Conservation (phyloP, 306 rosid genomes). For the Gleditsia sinensis region DNA sequence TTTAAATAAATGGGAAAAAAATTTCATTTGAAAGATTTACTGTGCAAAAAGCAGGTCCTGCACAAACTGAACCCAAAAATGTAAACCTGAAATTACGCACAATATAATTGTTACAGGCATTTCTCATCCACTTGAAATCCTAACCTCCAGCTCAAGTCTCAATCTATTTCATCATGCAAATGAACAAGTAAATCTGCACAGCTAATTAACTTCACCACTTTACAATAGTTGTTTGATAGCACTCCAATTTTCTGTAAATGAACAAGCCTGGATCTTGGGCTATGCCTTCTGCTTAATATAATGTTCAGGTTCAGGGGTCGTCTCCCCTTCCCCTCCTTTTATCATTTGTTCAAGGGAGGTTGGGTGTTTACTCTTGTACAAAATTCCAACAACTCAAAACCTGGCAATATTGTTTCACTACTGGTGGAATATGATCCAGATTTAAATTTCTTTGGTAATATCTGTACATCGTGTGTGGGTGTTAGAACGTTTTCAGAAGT, state of each 20-base stretch:
- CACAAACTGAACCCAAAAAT: neutral
- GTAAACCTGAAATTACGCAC: neutral
- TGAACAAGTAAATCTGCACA: neutral
- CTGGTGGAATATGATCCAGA: neutral
- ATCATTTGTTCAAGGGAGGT: neutral
- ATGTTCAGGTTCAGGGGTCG: too few species aligned
- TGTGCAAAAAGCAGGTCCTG: neutral
- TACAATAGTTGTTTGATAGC: neutral
- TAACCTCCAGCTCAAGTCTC: neutral
- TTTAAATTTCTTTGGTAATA: neutral
- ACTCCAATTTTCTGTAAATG: neutral
- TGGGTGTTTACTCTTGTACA: neutral
- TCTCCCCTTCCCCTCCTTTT: too few species aligned
- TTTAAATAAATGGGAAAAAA: neutral
- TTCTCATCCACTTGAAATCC: neutral
- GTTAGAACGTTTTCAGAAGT: neutral
- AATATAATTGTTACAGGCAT: neutral
- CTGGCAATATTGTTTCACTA: neutral
- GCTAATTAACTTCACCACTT: neutral
- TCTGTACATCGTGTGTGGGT: neutral
- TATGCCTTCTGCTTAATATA: neutral
- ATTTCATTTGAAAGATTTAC: neutral
- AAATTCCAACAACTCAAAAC: neutral
- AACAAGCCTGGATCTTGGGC: neutral
- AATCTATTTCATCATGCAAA: neutral